Evolutionary conservation across 2,329 filamentous ascomycete genomes (phyloP), one percentile per base, ranked within the genome.

Genomic region (Sphaerulina vaccinii): DNA sequence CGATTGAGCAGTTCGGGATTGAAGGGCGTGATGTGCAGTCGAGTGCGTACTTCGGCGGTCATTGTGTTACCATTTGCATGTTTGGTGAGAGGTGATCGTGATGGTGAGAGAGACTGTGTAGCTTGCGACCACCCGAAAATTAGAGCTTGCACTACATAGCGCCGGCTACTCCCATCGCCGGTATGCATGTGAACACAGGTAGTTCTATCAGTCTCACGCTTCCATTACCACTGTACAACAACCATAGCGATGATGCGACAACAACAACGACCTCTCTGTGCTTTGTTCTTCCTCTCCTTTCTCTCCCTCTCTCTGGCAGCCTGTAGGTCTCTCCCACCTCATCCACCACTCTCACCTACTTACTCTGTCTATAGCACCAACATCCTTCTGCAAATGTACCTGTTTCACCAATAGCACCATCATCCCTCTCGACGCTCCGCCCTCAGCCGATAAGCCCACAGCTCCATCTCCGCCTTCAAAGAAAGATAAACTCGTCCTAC

Each of bases 1-100:
- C 86, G 77, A 50, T 81, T 79, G 51, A 93, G 76, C 15, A 97
- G 80, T 6, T 86, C 82, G 33, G 86, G 76, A 64, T 85, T 90
- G 61, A 99, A 80, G 41, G 93, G 93, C 13, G 88, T 86, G 63
- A 99, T 93, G 73, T 99, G 90, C 47, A 99, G 81, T 62, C 90
- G 82, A 41, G 72, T 41, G 23, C 49, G 49, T 21, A 24, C 37
- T 49, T 51, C 48, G 39, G 21, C 3, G 8, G 32, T 45, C 39
- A 47, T 52, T 18, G 50, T 41, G 36, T 42, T 23, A 42, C 22
- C 32, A 32, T 10, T 11, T 10, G 50, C 50, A 52, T 52, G 11
- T 32, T 32, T 10, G 27, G 22, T 49, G 43, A 46, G 32, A 45
- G 27, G 33, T 39, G 37, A 10, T 16, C 6, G 22, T 15, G 24